Percentiles rank a stretch among this genome's conserved stretches.
These are phyloP conservation scores for Wickerhamomyces xylosicus DNA, from an alignment of 805 yeast species.

Conservation along the genomic window DNA sequence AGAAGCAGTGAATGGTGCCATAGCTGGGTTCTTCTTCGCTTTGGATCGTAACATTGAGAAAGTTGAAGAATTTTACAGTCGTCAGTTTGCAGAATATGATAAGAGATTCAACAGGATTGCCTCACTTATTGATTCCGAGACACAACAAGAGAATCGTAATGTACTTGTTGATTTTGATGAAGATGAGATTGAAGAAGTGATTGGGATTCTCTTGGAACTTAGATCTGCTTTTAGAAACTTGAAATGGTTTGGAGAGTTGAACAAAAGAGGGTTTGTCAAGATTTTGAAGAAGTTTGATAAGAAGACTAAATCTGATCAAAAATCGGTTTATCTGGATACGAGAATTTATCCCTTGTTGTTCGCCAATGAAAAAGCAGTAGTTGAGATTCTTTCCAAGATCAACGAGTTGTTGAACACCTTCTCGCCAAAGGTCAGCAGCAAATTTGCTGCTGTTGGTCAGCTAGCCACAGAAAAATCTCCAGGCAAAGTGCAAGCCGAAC, in stretches of 20 bases:
- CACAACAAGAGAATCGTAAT: too few species aligned
- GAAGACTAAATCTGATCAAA: constrained; percentile 54
- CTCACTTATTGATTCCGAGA: constrained; percentile 21
- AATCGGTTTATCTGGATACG: constrained; percentile 46
- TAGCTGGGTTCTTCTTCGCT: constrained; percentile 64
- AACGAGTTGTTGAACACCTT: constrained; percentile 42
- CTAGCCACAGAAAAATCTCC: constrained; percentile 1
- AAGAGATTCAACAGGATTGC: constrained; percentile 48
- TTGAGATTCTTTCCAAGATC: constrained; percentile 40
- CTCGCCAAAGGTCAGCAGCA: constrained; percentile 25
- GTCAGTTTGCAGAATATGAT: constrained; percentile 64
- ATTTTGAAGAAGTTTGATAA: constrained; percentile 87
- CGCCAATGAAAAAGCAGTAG: constrained; percentile 57
- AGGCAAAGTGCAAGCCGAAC: constrained; percentile 11
- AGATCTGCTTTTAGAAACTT: constrained; percentile 69
- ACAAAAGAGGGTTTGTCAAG: constrained; percentile 81
- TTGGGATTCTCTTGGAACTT: constrained; percentile 63
- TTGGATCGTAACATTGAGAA: constrained; percentile 74
- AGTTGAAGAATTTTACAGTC: constrained; percentile 71
- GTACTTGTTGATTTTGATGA: constrained; percentile 22
- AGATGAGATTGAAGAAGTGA: constrained; percentile 50
- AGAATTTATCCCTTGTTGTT: constrained; percentile 69
- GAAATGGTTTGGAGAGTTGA: constrained; percentile 91
- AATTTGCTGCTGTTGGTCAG: too few species aligned
- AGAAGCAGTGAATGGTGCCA: constrained; percentile 16